Evolutionary conservation across 2,329 filamentous ascomycete species (phyloP), one percentile per base, ranked within the genome.

Genomic region (Stachybotrys elegans): DNA sequence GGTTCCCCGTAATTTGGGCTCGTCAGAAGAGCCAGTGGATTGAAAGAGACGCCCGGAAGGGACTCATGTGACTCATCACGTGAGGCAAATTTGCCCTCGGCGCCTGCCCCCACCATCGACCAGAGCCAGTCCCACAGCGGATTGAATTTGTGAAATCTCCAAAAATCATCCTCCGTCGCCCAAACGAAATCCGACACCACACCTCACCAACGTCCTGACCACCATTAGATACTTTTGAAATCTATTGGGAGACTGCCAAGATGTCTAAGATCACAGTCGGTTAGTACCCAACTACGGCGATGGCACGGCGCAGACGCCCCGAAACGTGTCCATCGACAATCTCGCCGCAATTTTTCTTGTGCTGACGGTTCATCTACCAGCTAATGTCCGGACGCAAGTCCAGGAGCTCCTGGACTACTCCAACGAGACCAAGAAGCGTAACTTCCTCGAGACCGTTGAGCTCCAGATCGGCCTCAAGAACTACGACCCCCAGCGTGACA

Each of bases 401-500:
- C 78, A 85, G 72, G 82, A 93, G 71, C 82, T 98, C 66, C 86
- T 98, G 65, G 85, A 95, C 67, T 97, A 97, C 86, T 95, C 87
- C 69, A 79, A 79, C 65, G 65, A 95, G 73, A 88, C 87, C 73
- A 95, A 95, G 86, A 95, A 95, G 87, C 81, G 90, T 63, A 95
- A 95, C 83, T 96, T 95, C 79, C 81, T 94, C 70, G 89, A 93
- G 80, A 92, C 88, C 68, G 88, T 95, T 71, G 86, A 90, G 73
- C 85, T 87, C 60, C 82, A 89, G 73, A 93, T 94, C 79, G 88
- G 88, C 72, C 84, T 95, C 70, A 94, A 95, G 87, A 95, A 95
- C 86, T 95, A 95, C 79, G 88, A 98, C 72, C 92, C 93, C 68
- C 80, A 97, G 86, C 92, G 93, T 89, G 93, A 98, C 81, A 98